Base-by-base conservation (phyloP, 176 grass and related monocot species). In the Pontederia crassipes region DNA sequence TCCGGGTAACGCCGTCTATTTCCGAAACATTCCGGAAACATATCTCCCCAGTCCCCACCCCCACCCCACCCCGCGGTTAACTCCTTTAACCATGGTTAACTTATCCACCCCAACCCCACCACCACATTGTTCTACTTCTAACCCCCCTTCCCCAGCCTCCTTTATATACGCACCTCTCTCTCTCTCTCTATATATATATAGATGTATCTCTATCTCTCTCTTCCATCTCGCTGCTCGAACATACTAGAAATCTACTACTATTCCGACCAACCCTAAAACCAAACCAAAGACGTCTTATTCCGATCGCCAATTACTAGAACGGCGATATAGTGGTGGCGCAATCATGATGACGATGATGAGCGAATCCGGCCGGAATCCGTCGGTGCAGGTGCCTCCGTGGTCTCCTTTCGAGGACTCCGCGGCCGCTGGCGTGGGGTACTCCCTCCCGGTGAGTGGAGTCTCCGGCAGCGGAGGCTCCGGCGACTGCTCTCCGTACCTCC, bases 401-500 rank as follows among this genome's bases (percentile, higher is more conserved):
- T 62, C 35, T n/a, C 35, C 8, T 40, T 62, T 46, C 14, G 59
- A 64, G 28, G 35, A 64, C 48, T 15, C 61, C 1, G 10, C n/a
- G 20, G 20, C 20, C 16, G 16, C 6, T 10, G 45, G 8, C 3
- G 15, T 64, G 9, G 35, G 45, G 11, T 64, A 64, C n/a, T 45
- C 12, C 16, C 35, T 48, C 10, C 1, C 26, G 11, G 10, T 28
- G 10, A 11, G 2, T 15, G 40, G 26, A 2, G 40, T 47, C 0
- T 20, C 8, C 5, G 62, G 17, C 0, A 46, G 12, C 4, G 62
- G 17, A 1, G 46, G 1, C 18, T 9, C 29, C 32, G 59, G 29
- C 9, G 59, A 62, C 1, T 57, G 68, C 55, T 66, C 82, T 1
- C 85, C 89, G 28, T 46, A 17, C 14, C 13, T 12, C 0, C 8